Percentiles rank a stretch among this genome's conserved stretches.
phyloP scores from a whole-genome alignment of 768 basidiomycete genomes.

The Lentinula edodes region DNA sequence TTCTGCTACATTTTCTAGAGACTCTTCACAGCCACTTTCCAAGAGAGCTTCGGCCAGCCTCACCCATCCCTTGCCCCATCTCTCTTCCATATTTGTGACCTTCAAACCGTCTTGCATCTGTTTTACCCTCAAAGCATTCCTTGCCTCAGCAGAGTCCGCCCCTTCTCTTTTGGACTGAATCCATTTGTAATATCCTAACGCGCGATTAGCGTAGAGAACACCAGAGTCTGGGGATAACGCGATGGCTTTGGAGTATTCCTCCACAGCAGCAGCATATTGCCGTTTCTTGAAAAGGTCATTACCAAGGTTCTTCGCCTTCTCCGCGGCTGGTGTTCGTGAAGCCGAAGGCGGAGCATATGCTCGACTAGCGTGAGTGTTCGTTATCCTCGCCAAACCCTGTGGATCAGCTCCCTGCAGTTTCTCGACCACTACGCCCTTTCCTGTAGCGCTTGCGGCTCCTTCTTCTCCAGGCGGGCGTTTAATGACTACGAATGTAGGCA shows the following conservation, averaged over 20 bases:
- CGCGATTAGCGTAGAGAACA: conserved; percentile 7
- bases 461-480: conserved; percentile 7
- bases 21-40: background rate
- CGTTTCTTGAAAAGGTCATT: conserved; percentile 2
- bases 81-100: conserved; percentile 3
- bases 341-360: conserved; percentile 8
- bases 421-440: conserved; percentile 1
- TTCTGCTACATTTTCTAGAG: background rate
- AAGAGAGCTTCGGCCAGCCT: conserved; percentile 3
- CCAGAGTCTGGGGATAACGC: conserved; percentile 1
- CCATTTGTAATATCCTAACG: conserved; percentile 2
- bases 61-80: conserved; percentile 7
- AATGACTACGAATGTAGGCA: conserved; percentile 17
- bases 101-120: background rate
- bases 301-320: conserved; percentile 1
- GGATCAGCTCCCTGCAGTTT: conserved; percentile 15
- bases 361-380: conserved; percentile 11
- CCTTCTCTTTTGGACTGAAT: background rate
- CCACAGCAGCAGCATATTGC: background rate
- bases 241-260: conserved; percentile 4
- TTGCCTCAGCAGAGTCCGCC: background rate
- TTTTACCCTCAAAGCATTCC: conserved; percentile 1
- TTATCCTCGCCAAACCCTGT: conserved; percentile 11
- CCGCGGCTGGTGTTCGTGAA: background rate
- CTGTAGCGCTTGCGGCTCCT: background rate